Evolutionary conservation across 2,329 filamentous ascomycete species (phyloP), one percentile per base, ranked within the genome.

Genomic region (Ampelomyces quisqualis): DNA sequence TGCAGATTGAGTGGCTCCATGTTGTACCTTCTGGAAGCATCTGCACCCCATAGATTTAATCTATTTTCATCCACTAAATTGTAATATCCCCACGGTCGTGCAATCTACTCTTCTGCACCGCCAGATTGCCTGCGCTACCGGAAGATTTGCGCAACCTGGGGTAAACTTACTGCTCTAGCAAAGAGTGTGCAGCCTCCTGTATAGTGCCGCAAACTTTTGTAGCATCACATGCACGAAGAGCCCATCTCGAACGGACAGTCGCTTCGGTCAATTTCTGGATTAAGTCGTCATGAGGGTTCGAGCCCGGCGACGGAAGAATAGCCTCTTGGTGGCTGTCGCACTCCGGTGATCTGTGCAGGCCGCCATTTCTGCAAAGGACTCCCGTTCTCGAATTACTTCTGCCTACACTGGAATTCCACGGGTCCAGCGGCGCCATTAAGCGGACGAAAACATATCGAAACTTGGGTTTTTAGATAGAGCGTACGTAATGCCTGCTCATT

Each of bases 41-140:
- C 59, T 57, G 47, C 49, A 59, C 56, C 58, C 55, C 64, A 59
- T 60, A 55, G 22, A 53, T 58, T 45, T 46, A 65, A 58, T 67
- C 49, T 65, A 64, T 54, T 54, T 31, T 50, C 43, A 53, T 28
- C 49, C 47, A 47, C 47, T 37, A 38, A 40, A 44, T 46, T 38
- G 47, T 53, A 39, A 58, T 59, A 49, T 55, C 60, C 60, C 61
- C 61, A 61, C 57, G 43, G 31, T 43, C 34, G 20, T 40, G 49
- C 51, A 58, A 65, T 66, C 47, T 64, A 57, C n/a, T n/a, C n/a
- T n/a, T 47, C 35, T 34, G 42, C 31, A 33, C 43, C 40, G 30
- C 49, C 45, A 55, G 38, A 49, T 55, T 53, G 48, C 38, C 38
- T 37, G 40, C 52, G 54, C 50, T 52, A 48, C 62, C 58, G 60